A percentile compares a stretch with the other conserved stretches of the same genome.
These are phyloP conservation scores for Pseudogymnoascus sp. DNA, from an alignment of 2,329 filamentous ascomycete genomes.

Conservation along the genomic window DNA sequence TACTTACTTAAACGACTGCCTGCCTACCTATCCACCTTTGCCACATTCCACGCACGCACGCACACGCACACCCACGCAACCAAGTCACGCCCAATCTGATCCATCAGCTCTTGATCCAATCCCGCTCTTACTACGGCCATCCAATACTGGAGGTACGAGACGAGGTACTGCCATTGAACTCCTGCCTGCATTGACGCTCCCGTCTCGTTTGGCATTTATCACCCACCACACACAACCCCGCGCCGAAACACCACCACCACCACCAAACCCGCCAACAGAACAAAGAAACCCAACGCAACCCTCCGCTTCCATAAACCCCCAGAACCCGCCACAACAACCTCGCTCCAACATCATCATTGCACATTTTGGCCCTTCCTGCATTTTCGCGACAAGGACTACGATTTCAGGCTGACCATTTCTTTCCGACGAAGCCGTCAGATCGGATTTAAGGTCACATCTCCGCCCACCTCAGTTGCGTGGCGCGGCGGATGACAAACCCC, in stretches of 20 bases:
- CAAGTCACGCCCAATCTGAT: neutral
- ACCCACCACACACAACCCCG: neutral
- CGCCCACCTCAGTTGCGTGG: neutral
- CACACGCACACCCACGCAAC: neutral
- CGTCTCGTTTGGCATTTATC: neutral
- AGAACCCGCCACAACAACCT: neutral
- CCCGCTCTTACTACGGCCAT: neutral
- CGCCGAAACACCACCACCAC: neutral
- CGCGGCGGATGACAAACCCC: neutral
- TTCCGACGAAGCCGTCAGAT: neutral
- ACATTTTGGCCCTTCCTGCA: neutral
- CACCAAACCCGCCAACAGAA: neutral
- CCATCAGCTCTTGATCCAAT: neutral
- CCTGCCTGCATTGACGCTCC: neutral
- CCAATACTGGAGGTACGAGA: neutral
- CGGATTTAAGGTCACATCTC: neutral
- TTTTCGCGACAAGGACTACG: neutral
- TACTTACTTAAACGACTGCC: neutral
- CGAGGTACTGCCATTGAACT: neutral
- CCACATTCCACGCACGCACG: neutral
- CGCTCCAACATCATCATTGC: neutral
- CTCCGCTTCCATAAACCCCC: neutral
- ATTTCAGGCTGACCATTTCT: neutral
- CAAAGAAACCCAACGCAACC: neutral
- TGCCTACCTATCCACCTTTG: neutral